Conservation (phyloP, 1,284 basidiomycete species). For the Trichosporon sp. region DNA sequence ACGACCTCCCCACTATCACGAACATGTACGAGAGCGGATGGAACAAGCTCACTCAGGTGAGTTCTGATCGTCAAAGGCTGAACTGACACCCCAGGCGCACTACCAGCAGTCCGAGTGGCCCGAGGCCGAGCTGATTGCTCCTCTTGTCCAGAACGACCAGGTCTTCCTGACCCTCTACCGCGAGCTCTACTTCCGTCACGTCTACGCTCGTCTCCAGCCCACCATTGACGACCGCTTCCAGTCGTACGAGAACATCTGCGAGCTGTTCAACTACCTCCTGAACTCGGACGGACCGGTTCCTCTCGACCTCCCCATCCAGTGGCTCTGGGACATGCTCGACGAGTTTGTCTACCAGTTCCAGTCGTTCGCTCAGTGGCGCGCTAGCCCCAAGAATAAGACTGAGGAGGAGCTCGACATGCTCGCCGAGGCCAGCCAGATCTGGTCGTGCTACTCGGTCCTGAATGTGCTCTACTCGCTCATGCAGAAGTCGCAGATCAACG, state of each 20-base stretch:
- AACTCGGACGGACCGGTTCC: constrained; percentile 90
- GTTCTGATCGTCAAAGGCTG: background rate
- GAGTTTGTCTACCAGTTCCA: constrained; percentile 99
- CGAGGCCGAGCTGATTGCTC: constrained; percentile 89
- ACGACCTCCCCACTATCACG: constrained; percentile 81
- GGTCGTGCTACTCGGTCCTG: constrained; percentile 95
- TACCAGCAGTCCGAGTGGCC: constrained; percentile 95
- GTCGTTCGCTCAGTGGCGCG: constrained; percentile 86
- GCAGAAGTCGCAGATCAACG: constrained; percentile 92
- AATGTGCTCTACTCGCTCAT: constrained; percentile 97
- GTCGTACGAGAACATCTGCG: constrained; percentile 98
- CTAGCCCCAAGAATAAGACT: constrained; percentile 74
- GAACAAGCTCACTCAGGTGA: constrained; percentile 73
- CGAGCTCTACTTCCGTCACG: constrained; percentile 64
- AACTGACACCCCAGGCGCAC: constrained; percentile 65
- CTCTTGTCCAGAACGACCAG: constrained; percentile 86
- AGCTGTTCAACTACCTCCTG: constrained; percentile 94
- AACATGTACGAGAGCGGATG: constrained; percentile 91
- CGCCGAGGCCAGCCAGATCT: constrained; percentile 69
- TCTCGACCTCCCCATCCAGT: constrained; percentile 89
- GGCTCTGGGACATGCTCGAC: constrained; percentile 98
- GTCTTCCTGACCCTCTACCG: constrained; percentile 95
- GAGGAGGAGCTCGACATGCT: constrained; percentile 83
- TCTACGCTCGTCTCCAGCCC: constrained; percentile 90
- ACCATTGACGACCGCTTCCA: constrained; percentile 97